A percentile compares a stretch with the other conserved stretches of the same genome.
These are phyloP conservation scores for Porcisia deanei DNA, from an alignment of 208 protist species.

Conservation along the genomic window DNA sequence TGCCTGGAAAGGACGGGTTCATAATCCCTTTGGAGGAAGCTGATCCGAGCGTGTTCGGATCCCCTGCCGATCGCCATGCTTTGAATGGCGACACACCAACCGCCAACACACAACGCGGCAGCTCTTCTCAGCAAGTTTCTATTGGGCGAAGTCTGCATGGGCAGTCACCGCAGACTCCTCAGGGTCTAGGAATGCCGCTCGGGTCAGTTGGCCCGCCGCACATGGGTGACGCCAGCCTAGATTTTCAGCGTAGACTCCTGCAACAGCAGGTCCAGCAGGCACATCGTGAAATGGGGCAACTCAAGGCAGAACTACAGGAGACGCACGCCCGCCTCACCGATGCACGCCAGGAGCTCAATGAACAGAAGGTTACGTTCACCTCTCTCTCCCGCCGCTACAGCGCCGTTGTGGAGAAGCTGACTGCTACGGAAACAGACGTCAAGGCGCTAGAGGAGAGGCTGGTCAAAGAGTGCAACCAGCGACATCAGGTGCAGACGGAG, in stretches of 20 bases:
- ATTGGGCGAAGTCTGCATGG: neutral
- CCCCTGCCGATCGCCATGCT: neutral
- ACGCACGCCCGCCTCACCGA: conserved; percentile 34
- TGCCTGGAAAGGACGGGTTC: conserved; percentile 4
- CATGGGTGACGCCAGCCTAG: conserved; percentile 37
- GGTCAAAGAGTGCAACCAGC: conserved; percentile 46
- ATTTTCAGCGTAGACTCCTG: conserved; percentile 60
- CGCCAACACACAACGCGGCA: neutral
- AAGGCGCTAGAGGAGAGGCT: conserved; percentile 65
- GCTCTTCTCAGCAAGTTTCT: conserved; percentile 1
- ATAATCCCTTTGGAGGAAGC: conserved; percentile 32
- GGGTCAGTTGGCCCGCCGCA: neutral
- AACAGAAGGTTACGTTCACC: conserved; percentile 64
- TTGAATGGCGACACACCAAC: neutral
- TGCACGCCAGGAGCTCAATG: conserved; percentile 48
- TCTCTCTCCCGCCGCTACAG: conserved; percentile 69
- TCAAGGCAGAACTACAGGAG: conserved; percentile 57
- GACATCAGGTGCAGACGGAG: conserved; percentile 39
- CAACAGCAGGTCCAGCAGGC: conserved; percentile 63
- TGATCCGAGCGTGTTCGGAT: conserved; percentile 19
- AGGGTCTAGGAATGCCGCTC: neutral
- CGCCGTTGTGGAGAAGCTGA: conserved; percentile 59
- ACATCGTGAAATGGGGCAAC: conserved; percentile 49
- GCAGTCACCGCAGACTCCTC: neutral
- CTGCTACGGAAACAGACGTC: conserved; percentile 42